phyloP scores from a whole-genome alignment of 257 asterid species.

The Paulownia fortunei region DNA sequence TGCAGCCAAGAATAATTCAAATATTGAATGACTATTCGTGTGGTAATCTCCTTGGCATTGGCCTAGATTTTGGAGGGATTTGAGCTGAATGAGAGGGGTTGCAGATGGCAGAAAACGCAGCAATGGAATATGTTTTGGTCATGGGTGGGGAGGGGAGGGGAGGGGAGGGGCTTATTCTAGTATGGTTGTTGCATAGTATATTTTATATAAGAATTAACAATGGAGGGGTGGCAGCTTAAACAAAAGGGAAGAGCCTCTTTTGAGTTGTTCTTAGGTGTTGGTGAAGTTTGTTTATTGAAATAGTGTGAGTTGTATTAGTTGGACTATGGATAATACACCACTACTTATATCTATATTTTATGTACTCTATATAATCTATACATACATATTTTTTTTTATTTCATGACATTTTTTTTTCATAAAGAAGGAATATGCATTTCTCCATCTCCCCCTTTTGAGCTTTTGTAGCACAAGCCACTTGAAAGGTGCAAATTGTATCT shows the following conservation, averaged over 20 bases:
- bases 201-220: slow-evolving; percentile 17
- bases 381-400: not conserved
- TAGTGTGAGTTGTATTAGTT: slow-evolving; percentile 54
- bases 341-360: slow-evolving; percentile 21
- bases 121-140: slow-evolving; percentile 36
- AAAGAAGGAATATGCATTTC: too few species aligned
- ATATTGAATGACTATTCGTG: slow-evolving; percentile 12
- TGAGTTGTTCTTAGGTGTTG: slow-evolving; percentile 64
- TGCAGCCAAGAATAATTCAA: slow-evolving; percentile 34
- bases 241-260: slow-evolving; percentile 44
- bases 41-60: slow-evolving; percentile 40
- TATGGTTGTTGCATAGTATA: slow-evolving; percentile 34
- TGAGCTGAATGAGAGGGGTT: slow-evolving; percentile 40
- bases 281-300: slow-evolving; percentile 44
- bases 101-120: slow-evolving; percentile 37
- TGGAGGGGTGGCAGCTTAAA: slow-evolving; percentile 40
- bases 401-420: not conserved
- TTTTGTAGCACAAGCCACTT: too few species aligned
- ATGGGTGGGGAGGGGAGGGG: slow-evolving; percentile 22
- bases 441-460: too few species aligned
- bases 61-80: slow-evolving; percentile 39
- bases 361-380: not conserved
- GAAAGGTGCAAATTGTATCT: not conserved
- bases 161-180: slow-evolving; percentile 24
- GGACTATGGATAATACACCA: slow-evolving; percentile 36